Percentiles rank a stretch among this genome's conserved stretches.
Conservation (phyloP, 805 yeast genomes). For the Yamadazyma insecticola region DNA sequence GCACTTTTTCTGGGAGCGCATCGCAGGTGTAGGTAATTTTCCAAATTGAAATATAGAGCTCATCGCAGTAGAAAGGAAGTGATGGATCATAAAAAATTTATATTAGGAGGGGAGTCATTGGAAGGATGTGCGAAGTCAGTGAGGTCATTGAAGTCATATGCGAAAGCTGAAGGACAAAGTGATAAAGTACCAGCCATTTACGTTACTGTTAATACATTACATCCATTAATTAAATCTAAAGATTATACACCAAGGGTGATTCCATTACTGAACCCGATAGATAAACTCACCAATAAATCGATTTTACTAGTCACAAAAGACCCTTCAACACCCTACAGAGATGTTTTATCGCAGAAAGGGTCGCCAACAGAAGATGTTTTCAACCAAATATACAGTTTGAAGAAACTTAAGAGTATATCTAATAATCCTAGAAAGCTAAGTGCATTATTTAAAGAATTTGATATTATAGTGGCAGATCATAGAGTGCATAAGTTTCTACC, state of each 20-base stretch:
- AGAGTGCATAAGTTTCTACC: slow-evolving; percentile 62
- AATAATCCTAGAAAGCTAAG: slow-evolving; percentile 41
- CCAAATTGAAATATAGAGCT: too few species aligned
- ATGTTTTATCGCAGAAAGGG: slow-evolving; percentile 42
- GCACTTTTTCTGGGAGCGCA: too few species aligned
- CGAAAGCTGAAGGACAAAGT: slow-evolving; percentile 11
- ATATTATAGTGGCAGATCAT: slow-evolving; percentile 64
- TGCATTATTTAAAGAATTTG: slow-evolving; percentile 56
- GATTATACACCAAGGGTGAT: slow-evolving; percentile 41
- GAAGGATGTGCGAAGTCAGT: too few species aligned
- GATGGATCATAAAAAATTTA: too few species aligned
- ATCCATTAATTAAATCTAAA: slow-evolving; percentile 22
- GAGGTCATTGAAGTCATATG: slow-evolving; percentile 11
- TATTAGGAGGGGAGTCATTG: too few species aligned
- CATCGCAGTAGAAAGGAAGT: too few species aligned
- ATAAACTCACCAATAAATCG: slow-evolving; percentile 43
- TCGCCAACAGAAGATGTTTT: slow-evolving; percentile 59
- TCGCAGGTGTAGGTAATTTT: too few species aligned
- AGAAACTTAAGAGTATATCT: slow-evolving; percentile 47
- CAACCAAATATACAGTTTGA: slow-evolving; percentile 56
- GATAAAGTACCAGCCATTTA: slow-evolving; percentile 22
- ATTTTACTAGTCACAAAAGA: slow-evolving; percentile 69
- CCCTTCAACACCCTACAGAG: slow-evolving; percentile 56
- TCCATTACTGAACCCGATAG: slow-evolving; percentile 51
- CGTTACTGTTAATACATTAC: slow-evolving; percentile 30